These are phyloP conservation scores for Fusarium incarnatum DNA, from an alignment of 2,329 filamentous ascomycete genomes.

Conservation along the genomic window DNA sequence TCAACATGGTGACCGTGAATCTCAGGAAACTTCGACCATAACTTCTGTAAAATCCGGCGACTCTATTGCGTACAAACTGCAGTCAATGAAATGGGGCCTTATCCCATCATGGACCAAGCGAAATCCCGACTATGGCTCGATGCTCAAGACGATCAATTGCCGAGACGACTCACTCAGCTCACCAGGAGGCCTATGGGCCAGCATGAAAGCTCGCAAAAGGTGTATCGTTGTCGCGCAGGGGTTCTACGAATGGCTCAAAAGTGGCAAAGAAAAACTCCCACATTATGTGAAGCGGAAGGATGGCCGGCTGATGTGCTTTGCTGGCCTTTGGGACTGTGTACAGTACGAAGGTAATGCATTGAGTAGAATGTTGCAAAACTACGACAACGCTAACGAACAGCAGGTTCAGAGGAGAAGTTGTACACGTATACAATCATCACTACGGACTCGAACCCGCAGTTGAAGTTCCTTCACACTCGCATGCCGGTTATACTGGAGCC, in stretches of 20 bases:
- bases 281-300: slow-evolving; percentile 87
- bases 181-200: slow-evolving; percentile 87
- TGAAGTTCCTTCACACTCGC: slow-evolving; percentile 89
- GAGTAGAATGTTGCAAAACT: neutral
- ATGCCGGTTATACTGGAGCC: slow-evolving; percentile 95
- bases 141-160: slow-evolving; percentile 95
- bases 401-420: slow-evolving; percentile 66
- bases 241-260: slow-evolving; percentile 97
- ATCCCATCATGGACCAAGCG: slow-evolving; percentile 94
- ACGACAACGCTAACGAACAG: neutral
- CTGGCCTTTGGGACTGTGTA: slow-evolving; percentile 91
- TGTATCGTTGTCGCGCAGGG: slow-evolving; percentile 91
- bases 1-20: slow-evolving; percentile 26
- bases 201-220: slow-evolving; percentile 89
- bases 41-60: neutral
- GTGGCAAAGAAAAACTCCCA: slow-evolving; percentile 81
- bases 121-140: slow-evolving; percentile 78
- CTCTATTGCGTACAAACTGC: slow-evolving; percentile 77
- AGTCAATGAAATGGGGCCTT: slow-evolving; percentile 96
- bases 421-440: slow-evolving; percentile 97
- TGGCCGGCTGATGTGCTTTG: slow-evolving; percentile 86
- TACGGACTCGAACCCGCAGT: slow-evolving; percentile 83
- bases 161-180: slow-evolving; percentile 85
- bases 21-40: neutral
- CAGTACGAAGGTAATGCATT: slow-evolving; percentile 74